Base-by-base conservation (phyloP, 169 alveolate species). In the Pseudocohnilembus persalinus region DNA sequence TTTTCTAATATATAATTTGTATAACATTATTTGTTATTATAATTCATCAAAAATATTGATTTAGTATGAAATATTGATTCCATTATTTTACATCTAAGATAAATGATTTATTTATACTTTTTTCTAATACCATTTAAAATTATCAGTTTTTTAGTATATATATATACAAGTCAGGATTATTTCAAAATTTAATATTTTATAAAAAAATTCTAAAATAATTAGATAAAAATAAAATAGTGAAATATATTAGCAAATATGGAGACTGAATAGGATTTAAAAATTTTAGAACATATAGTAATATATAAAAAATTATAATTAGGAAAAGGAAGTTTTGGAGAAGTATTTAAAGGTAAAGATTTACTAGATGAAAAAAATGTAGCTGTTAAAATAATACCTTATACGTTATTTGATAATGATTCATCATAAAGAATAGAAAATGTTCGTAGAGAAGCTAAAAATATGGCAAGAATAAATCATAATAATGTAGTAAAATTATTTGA, bases 281-380 rank as follows among this genome's bases (percentile, higher is more conserved):
- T 49, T 0, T 27, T 79, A 25, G 34, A 79, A 26, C n/a, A 79
- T 0, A 49, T 49, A 49, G 31, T 34, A 49, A 79, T 79, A 30
- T 34, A 49, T 79, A 79, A 35, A 33, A 75, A 79, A 49, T 29
- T 16, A 27, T n/a, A 49, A 11, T 72, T 79, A n/a, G 84, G 84
- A 29, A 79, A 79, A 79, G 84, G 84, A 15, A 79, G 76, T 29
- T 79, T 49, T 63, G 84, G 84, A 16, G 29, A 26, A 49, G 84
- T 79, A 29, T 79, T 49, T 63, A 34, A 6, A 0, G 84, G 84
- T 15, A 33, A 49, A 63, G 73, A 79, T 49, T 49, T 31, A 25
- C 34, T 29, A 79, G 63, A 64, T 63, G 29, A 79, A 29, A 28
- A 4, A 15, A 15, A 0, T 15, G 74, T 79, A 16, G 84, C 84